Evolutionary conservation across 805 yeast species (phyloP).

Genomic region (Zygosaccharomyces bailii): DNA sequence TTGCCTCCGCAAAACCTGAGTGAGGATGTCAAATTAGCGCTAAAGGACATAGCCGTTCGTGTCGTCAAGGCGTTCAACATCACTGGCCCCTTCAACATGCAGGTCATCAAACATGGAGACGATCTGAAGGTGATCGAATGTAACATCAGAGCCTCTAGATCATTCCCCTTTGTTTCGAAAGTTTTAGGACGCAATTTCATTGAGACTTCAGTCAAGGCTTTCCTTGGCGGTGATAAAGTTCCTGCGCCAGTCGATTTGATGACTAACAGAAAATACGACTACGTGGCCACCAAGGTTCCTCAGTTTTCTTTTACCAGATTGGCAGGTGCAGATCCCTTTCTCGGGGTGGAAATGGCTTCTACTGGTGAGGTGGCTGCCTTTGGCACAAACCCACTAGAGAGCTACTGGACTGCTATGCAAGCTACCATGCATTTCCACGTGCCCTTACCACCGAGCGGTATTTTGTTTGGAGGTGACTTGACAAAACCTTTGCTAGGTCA

Average conservation of each 20-base stretch:
- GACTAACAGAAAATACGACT: constrained; percentile 59
- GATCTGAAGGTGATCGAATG: constrained; percentile 95
- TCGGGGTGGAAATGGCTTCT: constrained; percentile 99
- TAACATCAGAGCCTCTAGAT: constrained; percentile 96
- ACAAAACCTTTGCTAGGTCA: constrained; percentile 63
- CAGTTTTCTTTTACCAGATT: constrained; percentile 97
- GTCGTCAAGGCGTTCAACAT: constrained; percentile 93
- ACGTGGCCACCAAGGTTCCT: constrained; percentile 96
- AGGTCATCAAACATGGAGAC: constrained; percentile 76
- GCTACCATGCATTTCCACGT: constrained; percentile 95
- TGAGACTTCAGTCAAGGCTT: constrained; percentile 88
- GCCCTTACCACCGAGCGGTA: constrained; percentile 86
- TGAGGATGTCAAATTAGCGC: constrained; percentile 60
- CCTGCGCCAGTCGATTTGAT: constrained; percentile 82
- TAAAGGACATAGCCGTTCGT: constrained; percentile 86
- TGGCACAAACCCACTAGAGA: constrained; percentile 80
- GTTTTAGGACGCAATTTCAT: constrained; percentile 93
- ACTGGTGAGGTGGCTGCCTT: constrained; percentile 99
- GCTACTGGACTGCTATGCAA: constrained; percentile 97
- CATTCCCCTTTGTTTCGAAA: constrained; percentile 98
- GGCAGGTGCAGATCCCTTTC: constrained; percentile 98
- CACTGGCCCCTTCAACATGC: constrained; percentile 98
- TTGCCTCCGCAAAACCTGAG: constrained; percentile 85
- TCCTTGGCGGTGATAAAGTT: constrained; percentile 62
- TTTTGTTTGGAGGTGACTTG: constrained; percentile 92